Percentiles rank a stretch among this genome's conserved stretches.
Conservation (phyloP, 108 stramenopile genomes). For the Schizochytrium sp. region DNA sequence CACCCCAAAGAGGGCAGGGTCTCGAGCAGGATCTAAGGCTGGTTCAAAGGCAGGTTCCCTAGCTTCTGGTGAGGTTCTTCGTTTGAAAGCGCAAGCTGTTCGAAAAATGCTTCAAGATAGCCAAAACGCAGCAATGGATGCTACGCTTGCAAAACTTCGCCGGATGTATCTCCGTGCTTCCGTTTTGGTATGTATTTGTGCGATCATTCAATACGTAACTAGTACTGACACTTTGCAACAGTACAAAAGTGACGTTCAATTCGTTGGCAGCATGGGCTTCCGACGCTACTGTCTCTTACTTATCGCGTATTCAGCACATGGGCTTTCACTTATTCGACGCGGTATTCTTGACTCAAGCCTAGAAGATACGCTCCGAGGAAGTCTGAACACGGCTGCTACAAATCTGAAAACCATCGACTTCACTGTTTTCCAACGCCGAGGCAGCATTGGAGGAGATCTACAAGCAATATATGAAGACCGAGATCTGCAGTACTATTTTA, state of each 20-base stretch:
- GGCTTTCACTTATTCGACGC: neutral
- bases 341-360: neutral
- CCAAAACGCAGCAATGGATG: slow-evolving; percentile 45
- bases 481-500: neutral
- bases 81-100: neutral
- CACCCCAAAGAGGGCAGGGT: neutral
- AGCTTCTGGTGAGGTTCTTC: neutral
- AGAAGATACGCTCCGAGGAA: neutral
- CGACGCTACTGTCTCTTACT: neutral
- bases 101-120: slow-evolving; percentile 14
- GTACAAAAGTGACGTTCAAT: neutral
- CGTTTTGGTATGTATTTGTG: neutral
- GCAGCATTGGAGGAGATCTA: neutral
- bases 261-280: neutral
- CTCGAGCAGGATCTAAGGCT: neutral
- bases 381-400: neutral
- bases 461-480: slow-evolving; percentile 9
- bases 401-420: neutral
- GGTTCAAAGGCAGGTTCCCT: slow-evolving; percentile 41
- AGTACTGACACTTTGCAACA: neutral
- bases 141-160: slow-evolving; percentile 24
- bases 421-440: neutral
- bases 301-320: slow-evolving; percentile 27
- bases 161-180: slow-evolving; percentile 9
- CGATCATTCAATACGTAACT: slow-evolving; percentile 5